Evolutionary conservation across 805 yeast genomes (phyloP).

Genomic region (Saccharomycopsis capsularis): DNA sequence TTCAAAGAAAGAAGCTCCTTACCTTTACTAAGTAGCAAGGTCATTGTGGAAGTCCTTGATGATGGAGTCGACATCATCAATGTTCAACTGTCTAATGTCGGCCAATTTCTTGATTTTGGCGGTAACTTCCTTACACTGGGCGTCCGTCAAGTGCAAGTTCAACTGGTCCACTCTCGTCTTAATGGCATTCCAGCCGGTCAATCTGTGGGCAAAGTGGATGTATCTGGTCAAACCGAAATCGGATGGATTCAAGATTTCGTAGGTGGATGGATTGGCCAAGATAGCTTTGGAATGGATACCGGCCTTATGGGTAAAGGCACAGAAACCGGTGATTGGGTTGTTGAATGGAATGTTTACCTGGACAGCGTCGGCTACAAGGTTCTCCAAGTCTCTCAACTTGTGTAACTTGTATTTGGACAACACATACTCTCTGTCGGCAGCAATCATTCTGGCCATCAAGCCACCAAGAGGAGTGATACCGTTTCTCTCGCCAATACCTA

Average conservation of each 20-base stretch:
- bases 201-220: constrained; percentile 95
- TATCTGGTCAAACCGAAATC: constrained; percentile 95
- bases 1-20: no score
- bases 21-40: no score
- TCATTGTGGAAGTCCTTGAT: constrained; percentile 90
- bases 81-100: constrained; percentile 87
- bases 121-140: constrained; percentile 92
- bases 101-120: constrained; percentile 89
- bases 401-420: constrained; percentile 90
- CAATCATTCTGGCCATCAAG: constrained; percentile 98
- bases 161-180: constrained; percentile 96
- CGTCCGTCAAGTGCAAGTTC: constrained; percentile 82
- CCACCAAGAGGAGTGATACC: constrained; percentile 98
- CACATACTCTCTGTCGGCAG: constrained; percentile 95
- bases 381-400: constrained; percentile 92
- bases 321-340: constrained; percentile 98
- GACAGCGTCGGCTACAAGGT: constrained; percentile 93
- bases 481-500: constrained; percentile 98
- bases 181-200: constrained; percentile 99
- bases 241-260: constrained; percentile 88
- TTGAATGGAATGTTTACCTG: constrained; percentile 96
- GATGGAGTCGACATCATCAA: constrained; percentile 96
- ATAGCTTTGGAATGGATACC: constrained; percentile 99
- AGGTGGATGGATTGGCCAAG: constrained; percentile 97
- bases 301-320: constrained; percentile 99